Evolutionary conservation across 1,284 basidiomycete species (phyloP), one percentile per base, ranked within the genome.

Genomic region (Boletus smithii): DNA sequence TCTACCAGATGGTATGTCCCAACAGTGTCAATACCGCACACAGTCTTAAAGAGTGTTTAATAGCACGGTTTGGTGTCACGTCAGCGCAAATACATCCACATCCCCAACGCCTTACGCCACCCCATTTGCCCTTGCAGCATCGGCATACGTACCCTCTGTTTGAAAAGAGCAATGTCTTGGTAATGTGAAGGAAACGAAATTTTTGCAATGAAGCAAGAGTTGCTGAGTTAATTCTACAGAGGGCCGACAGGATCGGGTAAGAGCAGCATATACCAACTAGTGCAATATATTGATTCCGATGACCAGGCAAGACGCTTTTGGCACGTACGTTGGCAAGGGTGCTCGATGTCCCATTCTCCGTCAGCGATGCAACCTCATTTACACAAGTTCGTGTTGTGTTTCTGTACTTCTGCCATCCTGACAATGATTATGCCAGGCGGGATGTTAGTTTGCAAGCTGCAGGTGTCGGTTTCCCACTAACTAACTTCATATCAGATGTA

Each of bases 101-200:
- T 59, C 71, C 73, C 10, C 63, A 69, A 34, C 69, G 70, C 44
- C 60, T 62, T 53, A 53, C 53, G 20, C 65, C 63, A 51, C 65
- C 69, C 43, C 66, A 73, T 48, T 58, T 70, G 42, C 70, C 71
- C 27, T 59, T 75, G 17, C 73, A 71, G 42, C 59, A 70, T 48
- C 74, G 67, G 36, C 72, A 72, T 46, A 66, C 70, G 2, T 59
- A 74, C n/a, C 77, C 83, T 31, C 60, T 80, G 24, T 90, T 94
- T 48, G 93, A 95, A 73, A 97, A 97, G 76, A 94, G 90, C 62
- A 95, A 97, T 62, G 90, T 95, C 2, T 71, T 95, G 42, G 84
- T 95, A 54, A 79, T 95, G 91, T 61, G 31, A 66, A 49, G 24
- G 32, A 26, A 49, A 34, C 4, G 2, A 16, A 26, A 26, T 11